Evolutionary conservation across 306 rosid species (phyloP).

Genomic region (Prunus mume): DNA sequence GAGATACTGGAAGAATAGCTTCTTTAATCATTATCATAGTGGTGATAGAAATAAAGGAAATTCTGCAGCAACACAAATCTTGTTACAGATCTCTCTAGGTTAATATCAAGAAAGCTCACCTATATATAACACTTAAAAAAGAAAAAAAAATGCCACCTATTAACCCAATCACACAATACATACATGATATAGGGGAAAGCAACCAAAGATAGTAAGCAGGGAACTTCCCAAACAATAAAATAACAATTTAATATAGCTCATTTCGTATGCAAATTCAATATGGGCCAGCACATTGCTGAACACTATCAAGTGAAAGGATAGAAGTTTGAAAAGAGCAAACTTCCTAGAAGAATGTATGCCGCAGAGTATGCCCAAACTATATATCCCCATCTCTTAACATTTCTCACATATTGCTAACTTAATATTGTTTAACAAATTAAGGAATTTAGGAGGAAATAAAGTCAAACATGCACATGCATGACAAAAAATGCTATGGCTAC

Average conservation of each 20-base stretch:
- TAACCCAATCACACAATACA: neutral
- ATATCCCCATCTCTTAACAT: conserved; percentile 53
- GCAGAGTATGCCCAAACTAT: conserved; percentile 78
- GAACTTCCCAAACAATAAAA: neutral
- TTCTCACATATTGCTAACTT: neutral
- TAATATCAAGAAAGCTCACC: neutral
- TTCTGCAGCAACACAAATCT: too few relatives aligned
- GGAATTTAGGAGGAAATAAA: conserved; percentile 1
- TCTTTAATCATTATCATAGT: too few relatives aligned
- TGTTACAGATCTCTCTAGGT: too few relatives aligned
- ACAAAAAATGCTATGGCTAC: conserved; percentile 69
- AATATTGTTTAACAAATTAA: neutral
- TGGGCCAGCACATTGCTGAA: neutral
- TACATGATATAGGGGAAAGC: neutral
- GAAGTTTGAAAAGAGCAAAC: conserved; percentile 82
- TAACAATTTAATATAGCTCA: neutral
- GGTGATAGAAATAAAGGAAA: too few relatives aligned
- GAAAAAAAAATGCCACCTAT: too few relatives aligned
- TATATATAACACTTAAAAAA: neutral
- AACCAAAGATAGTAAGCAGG: neutral
- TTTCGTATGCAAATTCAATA: neutral
- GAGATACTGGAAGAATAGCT: too few relatives aligned
- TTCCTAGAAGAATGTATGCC: conserved; percentile 77
- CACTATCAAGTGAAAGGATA: conserved; percentile 77
- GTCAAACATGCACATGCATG: conserved; percentile 89